Percentiles rank a stretch among this genome's conserved stretches.
Conservation (phyloP, 257 asterid genomes). For the Solanum pimpinellifolium region DNA sequence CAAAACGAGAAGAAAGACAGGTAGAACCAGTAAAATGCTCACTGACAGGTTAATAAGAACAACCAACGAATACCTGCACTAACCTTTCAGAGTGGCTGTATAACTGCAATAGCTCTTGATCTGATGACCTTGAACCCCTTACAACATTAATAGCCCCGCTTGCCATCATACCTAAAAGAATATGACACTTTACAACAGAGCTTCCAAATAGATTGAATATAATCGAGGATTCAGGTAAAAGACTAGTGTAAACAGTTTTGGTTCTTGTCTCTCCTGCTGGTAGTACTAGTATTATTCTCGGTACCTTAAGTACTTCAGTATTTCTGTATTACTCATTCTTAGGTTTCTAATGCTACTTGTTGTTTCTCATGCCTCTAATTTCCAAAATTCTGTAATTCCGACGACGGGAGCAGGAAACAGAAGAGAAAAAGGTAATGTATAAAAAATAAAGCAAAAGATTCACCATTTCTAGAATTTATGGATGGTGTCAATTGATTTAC, state of each 20-base stretch:
- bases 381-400: not conserved
- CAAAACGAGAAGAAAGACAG: not conserved
- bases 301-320: no score
- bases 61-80: not conserved
- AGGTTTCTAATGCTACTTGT: not conserved
- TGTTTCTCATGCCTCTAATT: not conserved
- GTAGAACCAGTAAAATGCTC: not conserved
- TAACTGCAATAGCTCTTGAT: slow-evolving; percentile 75
- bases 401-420: not conserved
- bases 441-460: not conserved
- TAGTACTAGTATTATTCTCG: no score
- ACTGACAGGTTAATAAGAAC: not conserved
- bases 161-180: slow-evolving; percentile 75
- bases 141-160: slow-evolving; percentile 91
- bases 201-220: not conserved
- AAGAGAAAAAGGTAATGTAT: not conserved
- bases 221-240: not conserved
- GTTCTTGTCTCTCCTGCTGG: not conserved
- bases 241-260: not conserved
- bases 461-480: not conserved
- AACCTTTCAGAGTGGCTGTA: slow-evolving; percentile 91
- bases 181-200: slow-evolving; percentile 3
- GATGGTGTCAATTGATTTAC: slow-evolving; percentile 13
- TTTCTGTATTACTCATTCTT: not conserved
- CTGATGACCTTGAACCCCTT: slow-evolving; percentile 88